Evolutionary conservation across 2,329 filamentous ascomycete species (phyloP).

Genomic region (Leptographium flavum): DNA sequence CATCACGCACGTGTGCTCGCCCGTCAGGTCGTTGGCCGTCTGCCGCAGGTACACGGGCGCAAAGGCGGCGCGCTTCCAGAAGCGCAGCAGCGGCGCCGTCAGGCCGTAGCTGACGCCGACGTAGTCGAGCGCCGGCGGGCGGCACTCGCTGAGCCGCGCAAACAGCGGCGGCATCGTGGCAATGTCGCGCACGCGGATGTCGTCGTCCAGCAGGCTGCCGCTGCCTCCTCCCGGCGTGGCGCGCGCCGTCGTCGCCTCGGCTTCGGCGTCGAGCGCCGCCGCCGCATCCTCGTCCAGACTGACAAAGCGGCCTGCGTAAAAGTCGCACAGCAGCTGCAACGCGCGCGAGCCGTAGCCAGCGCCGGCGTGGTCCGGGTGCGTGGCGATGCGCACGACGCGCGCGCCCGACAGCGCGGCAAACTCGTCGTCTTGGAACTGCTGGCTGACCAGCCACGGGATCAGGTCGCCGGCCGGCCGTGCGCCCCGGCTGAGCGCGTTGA

Average conservation of each 20-base stretch:
- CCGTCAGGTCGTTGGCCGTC: slow-evolving; percentile 90
- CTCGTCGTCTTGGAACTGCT: slow-evolving; percentile 96
- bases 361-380: slow-evolving; percentile 79
- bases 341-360: slow-evolving; percentile 94
- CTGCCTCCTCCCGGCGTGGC: slow-evolving; percentile 36
- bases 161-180: slow-evolving; percentile 88
- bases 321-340: slow-evolving; percentile 74
- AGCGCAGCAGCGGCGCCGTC: slow-evolving; percentile 76
- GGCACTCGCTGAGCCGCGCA: slow-evolving; percentile 70
- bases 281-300: slow-evolving; percentile 59
- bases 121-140: slow-evolving; percentile 73
- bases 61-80: slow-evolving; percentile 86
- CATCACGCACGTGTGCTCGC: slow-evolving; percentile 98
- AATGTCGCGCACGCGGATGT: slow-evolving; percentile 82
- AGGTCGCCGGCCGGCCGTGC: slow-evolving; percentile 82
- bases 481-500: slow-evolving; percentile 79
- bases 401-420: slow-evolving; percentile 90
- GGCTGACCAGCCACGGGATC: slow-evolving; percentile 93
- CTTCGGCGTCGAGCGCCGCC: neutral
- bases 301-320: slow-evolving; percentile 88
- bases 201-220: slow-evolving; percentile 65
- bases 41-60: slow-evolving; percentile 84
- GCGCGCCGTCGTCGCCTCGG: slow-evolving; percentile 17
- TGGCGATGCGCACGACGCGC: slow-evolving; percentile 84
- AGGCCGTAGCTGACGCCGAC: slow-evolving; percentile 91